Percentiles rank a stretch among this genome's conserved stretches.
phyloP scores from a whole-genome alignment of 352 stramenopile species.

The Phytophthora parvispora region DNA sequence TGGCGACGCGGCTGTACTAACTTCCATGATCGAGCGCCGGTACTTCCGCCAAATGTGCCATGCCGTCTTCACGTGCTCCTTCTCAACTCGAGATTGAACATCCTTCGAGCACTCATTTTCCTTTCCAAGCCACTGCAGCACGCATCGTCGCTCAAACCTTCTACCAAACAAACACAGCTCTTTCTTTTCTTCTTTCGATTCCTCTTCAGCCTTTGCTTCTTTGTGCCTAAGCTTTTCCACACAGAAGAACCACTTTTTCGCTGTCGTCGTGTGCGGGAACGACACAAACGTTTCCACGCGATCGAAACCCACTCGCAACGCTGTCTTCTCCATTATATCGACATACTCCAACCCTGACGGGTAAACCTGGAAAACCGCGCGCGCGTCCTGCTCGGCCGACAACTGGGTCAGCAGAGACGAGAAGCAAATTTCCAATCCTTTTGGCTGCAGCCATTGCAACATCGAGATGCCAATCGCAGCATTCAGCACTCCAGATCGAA shows the following conservation, averaged over 20 bases:
- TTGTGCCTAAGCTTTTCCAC: slow-evolving; percentile 32
- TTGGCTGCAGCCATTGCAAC: slow-evolving; percentile 81
- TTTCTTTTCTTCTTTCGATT: slow-evolving; percentile 1
- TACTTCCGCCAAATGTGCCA: slow-evolving; percentile 85
- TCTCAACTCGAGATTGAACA: slow-evolving; percentile 59
- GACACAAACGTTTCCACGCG: slow-evolving; percentile 71
- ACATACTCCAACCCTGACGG: slow-evolving; percentile 61
- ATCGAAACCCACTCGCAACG: slow-evolving; percentile 52
- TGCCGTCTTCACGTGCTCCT: slow-evolving; percentile 72
- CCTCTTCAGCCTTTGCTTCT: slow-evolving; percentile 5
- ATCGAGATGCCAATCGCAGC: slow-evolving; percentile 84
- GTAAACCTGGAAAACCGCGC: slow-evolving; percentile 82
- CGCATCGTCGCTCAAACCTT: slow-evolving; percentile 64
- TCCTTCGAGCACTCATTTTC: slow-evolving; percentile 12
- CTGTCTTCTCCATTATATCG: slow-evolving; percentile 65
- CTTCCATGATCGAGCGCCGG: slow-evolving; percentile 39
- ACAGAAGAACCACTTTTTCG: slow-evolving; percentile 86
- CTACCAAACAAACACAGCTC: slow-evolving; percentile 69
- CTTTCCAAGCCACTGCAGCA: slow-evolving; percentile 61
- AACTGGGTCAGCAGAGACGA: slow-evolving; percentile 53
- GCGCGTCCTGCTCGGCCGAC: slow-evolving; percentile 6
- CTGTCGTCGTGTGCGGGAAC: slow-evolving; percentile 73
- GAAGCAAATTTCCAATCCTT: slow-evolving; percentile 72
- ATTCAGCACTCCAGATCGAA: slow-evolving; percentile 54
- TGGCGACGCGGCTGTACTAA: slow-evolving; percentile 15